Base-by-base conservation (phyloP, 1,284 basidiomycete species). In the Marasmius fiardii region DNA sequence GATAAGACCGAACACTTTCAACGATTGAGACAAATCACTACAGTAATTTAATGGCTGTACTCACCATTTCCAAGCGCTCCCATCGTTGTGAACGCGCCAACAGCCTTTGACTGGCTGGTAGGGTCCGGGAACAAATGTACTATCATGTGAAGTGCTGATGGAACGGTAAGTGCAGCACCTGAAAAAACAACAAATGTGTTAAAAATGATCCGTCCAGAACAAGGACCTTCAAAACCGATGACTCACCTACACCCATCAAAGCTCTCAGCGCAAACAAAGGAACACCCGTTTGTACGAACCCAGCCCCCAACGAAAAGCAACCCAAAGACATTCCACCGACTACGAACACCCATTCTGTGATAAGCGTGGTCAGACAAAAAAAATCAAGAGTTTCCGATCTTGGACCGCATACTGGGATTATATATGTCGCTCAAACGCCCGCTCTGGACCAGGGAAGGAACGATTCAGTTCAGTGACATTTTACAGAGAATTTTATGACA, bases 1-100 rank as follows among this genome's bases (percentile, higher is more conserved):
- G 49, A 78, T 65, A 8, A 78, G 59, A 18, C 77, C 77, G 34
- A 75, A 62, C 4, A 74, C 75, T 76, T 51, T 24, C n/a, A n/a
- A n/a, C n/a, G n/a, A n/a, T n/a, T n/a, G n/a, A n/a, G n/a, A n/a
- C n/a, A n/a, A n/a, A n/a, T n/a, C n/a, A n/a, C n/a, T n/a, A n/a
- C n/a, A n/a, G n/a, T n/a, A n/a, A n/a, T n/a, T n/a, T n/a, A n/a
- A n/a, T n/a, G n/a, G n/a, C n/a, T n/a, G n/a, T n/a, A n/a, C n/a
- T 12, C 31, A 74, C 73, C 68, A 57, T 70, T 75, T 11, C 74
- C 74, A 20, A 75, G 59, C 10, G 67, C 72, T 8, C 65, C 74
- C 39, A 61, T 63, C 16, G 65, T 68, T 6, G 67, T 68, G 56
- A 74, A 76, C 0, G 68, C 55, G 2, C 63, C 68, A 24, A 77